Percentiles rank a stretch among this genome's conserved stretches.
These are phyloP conservation scores for Arthrobotrys sphaeroides DNA, from an alignment of 2,329 filamentous ascomycete genomes.

Conservation along the genomic window DNA sequence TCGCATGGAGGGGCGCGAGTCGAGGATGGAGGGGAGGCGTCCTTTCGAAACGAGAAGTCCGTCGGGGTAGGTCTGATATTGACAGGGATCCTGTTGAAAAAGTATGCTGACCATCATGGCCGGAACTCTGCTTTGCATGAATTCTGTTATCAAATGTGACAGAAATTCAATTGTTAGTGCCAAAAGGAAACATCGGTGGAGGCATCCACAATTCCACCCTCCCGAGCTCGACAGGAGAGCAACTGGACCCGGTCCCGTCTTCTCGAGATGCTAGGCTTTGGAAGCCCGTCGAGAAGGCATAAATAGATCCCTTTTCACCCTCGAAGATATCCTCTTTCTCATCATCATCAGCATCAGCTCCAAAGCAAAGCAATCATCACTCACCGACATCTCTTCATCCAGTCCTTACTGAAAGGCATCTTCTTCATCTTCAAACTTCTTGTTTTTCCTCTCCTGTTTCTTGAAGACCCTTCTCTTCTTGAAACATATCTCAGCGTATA, in stretches of 20 bases:
- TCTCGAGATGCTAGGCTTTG: conserved; percentile 31
- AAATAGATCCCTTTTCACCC: conserved; percentile 56
- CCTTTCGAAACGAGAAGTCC: conserved; percentile 51
- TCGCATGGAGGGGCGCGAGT: conserved; percentile 41
- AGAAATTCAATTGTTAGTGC: conserved; percentile 46
- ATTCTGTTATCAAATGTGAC: conserved; percentile 54
- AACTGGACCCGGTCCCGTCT: conserved; percentile 22
- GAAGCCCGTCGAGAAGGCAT: conserved; percentile 50
- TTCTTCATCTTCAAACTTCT: conserved; percentile 56
- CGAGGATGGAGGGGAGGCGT: conserved; percentile 47
- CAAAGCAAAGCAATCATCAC: conserved; percentile 53
- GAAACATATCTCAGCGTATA: conserved; percentile 49
- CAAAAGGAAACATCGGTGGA: conserved; percentile 36
- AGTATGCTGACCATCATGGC: conserved; percentile 51
- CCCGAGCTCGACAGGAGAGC: conserved; percentile 34
- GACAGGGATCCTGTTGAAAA: conserved; percentile 51
- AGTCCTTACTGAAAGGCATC: conserved; percentile 55
- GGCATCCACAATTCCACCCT: conserved; percentile 36
- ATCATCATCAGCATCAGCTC: conserved; percentile 49
- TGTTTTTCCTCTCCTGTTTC: conserved; percentile 45
- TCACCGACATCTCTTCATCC: conserved; percentile 54
- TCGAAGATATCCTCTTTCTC: conserved; percentile 48
- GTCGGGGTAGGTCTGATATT: conserved; percentile 52
- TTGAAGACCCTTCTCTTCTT: conserved; percentile 53
- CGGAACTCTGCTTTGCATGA: conserved; percentile 54